Percentiles rank a stretch among this genome's conserved stretches.
phyloP scores from a whole-genome alignment of 2,329 filamentous ascomycete genomes.

The Penicillium sp. region DNA sequence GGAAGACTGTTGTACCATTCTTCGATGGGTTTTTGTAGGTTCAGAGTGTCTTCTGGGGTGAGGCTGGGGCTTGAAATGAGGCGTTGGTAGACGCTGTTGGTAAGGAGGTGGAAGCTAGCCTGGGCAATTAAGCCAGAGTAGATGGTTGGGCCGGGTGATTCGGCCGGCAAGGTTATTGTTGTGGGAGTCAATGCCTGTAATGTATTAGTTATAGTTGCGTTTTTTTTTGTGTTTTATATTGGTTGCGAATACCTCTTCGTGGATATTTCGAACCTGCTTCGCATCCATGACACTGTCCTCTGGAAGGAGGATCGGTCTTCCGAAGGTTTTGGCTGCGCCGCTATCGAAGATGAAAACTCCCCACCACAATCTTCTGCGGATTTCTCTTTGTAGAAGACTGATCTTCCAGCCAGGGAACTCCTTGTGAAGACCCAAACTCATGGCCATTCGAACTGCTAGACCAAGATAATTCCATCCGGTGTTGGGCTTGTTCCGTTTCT shows the following conservation, averaged over 20 bases:
- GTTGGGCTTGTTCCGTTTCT: slow-evolving; percentile 53
- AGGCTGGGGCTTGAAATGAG: slow-evolving; percentile 45
- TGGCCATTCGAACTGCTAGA: slow-evolving; percentile 50
- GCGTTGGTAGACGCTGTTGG: slow-evolving; percentile 46
- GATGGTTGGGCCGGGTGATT: slow-evolving; percentile 41
- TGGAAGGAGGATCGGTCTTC: slow-evolving; percentile 48
- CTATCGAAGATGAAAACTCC: slow-evolving; percentile 48
- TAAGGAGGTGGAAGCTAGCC: slow-evolving; percentile 43
- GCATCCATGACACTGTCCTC: slow-evolving; percentile 46
- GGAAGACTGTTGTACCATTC: slow-evolving; percentile 44
- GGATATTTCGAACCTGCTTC: slow-evolving; percentile 45
- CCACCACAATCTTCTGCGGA: slow-evolving; percentile 44
- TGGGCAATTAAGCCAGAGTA: slow-evolving; percentile 46
- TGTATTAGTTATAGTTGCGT: background rate
- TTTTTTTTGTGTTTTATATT: background rate
- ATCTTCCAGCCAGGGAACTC: slow-evolving; percentile 51
- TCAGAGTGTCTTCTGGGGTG: slow-evolving; percentile 42
- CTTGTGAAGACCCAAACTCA: slow-evolving; percentile 52
- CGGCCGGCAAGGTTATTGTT: slow-evolving; percentile 38
- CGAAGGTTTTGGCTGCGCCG: slow-evolving; percentile 52
- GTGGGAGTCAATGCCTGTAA: slow-evolving; percentile 27
- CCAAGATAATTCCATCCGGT: slow-evolving; percentile 51
- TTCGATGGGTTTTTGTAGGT: slow-evolving; percentile 43
- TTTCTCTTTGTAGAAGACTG: slow-evolving; percentile 43
- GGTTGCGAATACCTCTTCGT: slow-evolving; percentile 35